Evolutionary conservation across 2,329 filamentous ascomycete genomes (phyloP).

Genomic region (Fusarium concolor): DNA sequence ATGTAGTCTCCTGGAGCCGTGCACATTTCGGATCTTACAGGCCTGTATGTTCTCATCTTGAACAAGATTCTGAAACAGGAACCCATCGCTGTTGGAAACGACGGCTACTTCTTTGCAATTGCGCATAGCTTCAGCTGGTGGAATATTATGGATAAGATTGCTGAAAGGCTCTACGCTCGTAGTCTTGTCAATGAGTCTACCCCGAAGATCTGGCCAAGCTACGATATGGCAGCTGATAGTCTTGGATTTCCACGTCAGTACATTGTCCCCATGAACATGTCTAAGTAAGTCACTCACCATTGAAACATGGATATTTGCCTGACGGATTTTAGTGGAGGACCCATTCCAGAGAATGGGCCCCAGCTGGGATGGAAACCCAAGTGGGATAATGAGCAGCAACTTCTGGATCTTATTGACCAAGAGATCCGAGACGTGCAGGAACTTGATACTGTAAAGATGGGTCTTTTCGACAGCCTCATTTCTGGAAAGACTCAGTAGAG

Average conservation of each 20-base stretch:
- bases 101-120: constrained; percentile 52
- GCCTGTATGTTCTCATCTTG: constrained; percentile 47
- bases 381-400: constrained; percentile 14
- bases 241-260: constrained; percentile 47
- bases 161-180: constrained; percentile 43
- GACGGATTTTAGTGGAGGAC: constrained; percentile 3
- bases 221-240: constrained; percentile 48
- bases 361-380: constrained; percentile 30
- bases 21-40: constrained; percentile 50
- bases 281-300: constrained; percentile 1
- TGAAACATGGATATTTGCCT: not conserved
- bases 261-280: constrained; percentile 22
- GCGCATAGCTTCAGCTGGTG: constrained; percentile 48
- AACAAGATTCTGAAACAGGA: constrained; percentile 47
- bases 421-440: constrained; percentile 25
- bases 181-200: constrained; percentile 46
- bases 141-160: constrained; percentile 47
- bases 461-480: constrained; percentile 18
- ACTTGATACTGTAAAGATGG: constrained; percentile 29
- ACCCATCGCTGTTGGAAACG: constrained; percentile 43
- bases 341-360: constrained; percentile 5
- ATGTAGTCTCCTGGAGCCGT: constrained; percentile 40
- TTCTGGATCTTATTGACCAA: constrained; percentile 11
- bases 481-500: not conserved
- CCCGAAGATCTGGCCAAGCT: constrained; percentile 46